Evolutionary conservation across 495 filamentous ascomycete species (phyloP).

Genomic region (Xylaria acuta): DNA sequence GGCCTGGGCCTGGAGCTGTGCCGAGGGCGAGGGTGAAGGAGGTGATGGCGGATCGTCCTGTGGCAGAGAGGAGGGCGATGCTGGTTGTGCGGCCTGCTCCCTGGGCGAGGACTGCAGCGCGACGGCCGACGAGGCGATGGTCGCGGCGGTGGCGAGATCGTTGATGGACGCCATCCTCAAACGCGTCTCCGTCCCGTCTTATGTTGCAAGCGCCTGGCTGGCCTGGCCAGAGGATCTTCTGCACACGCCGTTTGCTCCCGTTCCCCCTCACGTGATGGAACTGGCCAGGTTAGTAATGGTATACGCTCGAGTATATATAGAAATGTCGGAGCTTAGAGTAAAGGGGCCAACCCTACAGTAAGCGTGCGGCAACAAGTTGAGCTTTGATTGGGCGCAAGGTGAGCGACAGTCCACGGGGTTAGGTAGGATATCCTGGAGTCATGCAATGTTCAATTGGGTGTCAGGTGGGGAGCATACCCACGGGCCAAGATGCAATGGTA

Average conservation of each 20-base stretch:
- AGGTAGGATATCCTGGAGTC: conserved; percentile 7
- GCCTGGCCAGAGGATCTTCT: neutral
- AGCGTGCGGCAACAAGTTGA: neutral
- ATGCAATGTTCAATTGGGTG: conserved; percentile 33
- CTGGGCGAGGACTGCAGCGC: conserved; percentile 34
- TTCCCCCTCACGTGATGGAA: conserved; percentile 17
- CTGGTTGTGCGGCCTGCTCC: conserved; percentile 18
- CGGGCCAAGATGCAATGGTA: conserved; percentile 3
- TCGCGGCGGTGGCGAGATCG: conserved; percentile 51
- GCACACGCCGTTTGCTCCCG: neutral
- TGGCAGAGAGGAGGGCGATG: conserved; percentile 19
- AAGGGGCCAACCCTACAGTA: neutral
- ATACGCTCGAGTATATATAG: neutral
- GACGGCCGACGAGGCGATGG: conserved; percentile 46
- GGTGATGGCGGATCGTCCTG: conserved; percentile 16
- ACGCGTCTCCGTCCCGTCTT: conserved; percentile 12
- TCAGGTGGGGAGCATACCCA: conserved; percentile 3
- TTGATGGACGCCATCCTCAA: conserved; percentile 50
- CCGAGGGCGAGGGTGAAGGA: conserved; percentile 27
- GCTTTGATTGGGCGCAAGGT: conserved; percentile 16
- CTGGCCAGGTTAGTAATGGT: neutral
- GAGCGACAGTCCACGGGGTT: conserved; percentile 21
- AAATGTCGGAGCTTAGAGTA: conserved; percentile 1
- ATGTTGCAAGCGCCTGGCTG: conserved; percentile 7
- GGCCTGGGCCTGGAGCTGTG: conserved; percentile 27